Conservation (phyloP, 202 grass and related monocot species). For the Setaria italica region DNA sequence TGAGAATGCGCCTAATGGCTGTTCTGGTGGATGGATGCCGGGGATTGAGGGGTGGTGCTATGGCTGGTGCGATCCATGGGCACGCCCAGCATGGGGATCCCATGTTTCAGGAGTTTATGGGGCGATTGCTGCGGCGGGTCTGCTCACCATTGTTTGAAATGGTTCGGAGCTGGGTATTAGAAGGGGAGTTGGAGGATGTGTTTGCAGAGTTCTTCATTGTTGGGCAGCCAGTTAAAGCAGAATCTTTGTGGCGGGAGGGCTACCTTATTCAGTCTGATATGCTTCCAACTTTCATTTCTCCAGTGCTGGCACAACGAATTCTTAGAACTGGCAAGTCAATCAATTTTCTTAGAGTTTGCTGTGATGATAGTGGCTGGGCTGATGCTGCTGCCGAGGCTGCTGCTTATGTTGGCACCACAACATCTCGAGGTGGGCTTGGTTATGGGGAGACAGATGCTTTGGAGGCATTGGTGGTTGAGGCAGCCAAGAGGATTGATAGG, state of each 20-base stretch:
- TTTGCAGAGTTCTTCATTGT: conserved; percentile 93
- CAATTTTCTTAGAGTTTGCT: conserved; percentile 93
- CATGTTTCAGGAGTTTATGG: conserved; percentile 88
- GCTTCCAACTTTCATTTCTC: conserved; percentile 95
- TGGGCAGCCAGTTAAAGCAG: conserved; percentile 80
- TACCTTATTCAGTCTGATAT: conserved; percentile 85
- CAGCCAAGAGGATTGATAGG: conserved; percentile 78
- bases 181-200: conserved; percentile 90
- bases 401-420: conserved; percentile 84
- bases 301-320: conserved; percentile 78
- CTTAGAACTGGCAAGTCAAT: conserved; percentile 94
- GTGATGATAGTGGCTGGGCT: conserved; percentile 90
- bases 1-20: conserved; percentile 93
- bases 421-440: conserved; percentile 76
- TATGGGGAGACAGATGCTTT: conserved; percentile 92
- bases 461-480: conserved; percentile 86
- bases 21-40: conserved; percentile 81
- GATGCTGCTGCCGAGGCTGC: conserved; percentile 69
- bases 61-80: conserved; percentile 84
- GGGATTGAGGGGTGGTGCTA: conserved; percentile 79
- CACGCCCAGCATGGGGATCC: conserved; percentile 93
- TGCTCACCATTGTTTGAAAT: conserved; percentile 96
- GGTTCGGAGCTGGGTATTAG: conserved; percentile 87
- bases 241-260: conserved; percentile 89
- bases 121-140: conserved; percentile 66